phyloP scores from a whole-genome alignment of 441 rosid species.

The Codiaeum variegatum region DNA sequence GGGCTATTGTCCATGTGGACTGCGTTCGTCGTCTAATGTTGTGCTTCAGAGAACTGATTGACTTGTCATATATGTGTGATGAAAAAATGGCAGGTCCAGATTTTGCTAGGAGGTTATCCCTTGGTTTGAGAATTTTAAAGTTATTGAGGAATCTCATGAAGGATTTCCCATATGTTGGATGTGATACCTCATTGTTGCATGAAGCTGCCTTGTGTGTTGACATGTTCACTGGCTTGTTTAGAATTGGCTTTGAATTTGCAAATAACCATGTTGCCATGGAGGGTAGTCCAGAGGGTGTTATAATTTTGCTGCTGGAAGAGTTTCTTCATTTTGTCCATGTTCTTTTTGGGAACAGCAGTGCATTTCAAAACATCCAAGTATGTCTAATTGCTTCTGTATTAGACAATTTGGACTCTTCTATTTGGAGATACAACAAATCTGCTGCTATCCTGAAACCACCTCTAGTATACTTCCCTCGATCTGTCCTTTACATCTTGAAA shows the following conservation, averaged over 20 bases:
- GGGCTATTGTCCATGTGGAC: constrained; percentile 78
- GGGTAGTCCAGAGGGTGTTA: constrained; percentile 74
- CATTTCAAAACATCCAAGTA: constrained; percentile 69
- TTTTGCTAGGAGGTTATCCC: constrained; percentile 56
- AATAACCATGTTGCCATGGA: constrained; percentile 55
- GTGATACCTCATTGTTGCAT: constrained; percentile 62
- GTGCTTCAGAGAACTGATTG: constrained; percentile 63
- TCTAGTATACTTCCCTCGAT: constrained; percentile 76
- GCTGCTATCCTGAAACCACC: constrained; percentile 55
- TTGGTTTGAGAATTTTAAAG: constrained; percentile 80
- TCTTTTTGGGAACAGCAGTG: constrained; percentile 62
- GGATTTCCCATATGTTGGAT: constrained; percentile 63
- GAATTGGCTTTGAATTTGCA: constrained; percentile 59
- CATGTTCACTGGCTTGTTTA: constrained; percentile 58
- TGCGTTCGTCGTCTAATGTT: constrained; percentile 63
- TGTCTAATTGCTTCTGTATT: constrained; percentile 75
- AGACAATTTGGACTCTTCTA: constrained; percentile 65
- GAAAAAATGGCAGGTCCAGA: constrained; percentile 60
- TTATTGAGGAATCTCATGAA: constrained; percentile 67
- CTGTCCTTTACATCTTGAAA: constrained; percentile 59
- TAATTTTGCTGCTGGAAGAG: constrained; percentile 74
- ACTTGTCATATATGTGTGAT: constrained; percentile 49
- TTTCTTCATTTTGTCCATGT: constrained; percentile 77
- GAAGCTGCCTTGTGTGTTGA: constrained; percentile 74
- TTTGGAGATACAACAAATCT: constrained; percentile 73